phyloP scores from a whole-genome alignment of 2,329 filamentous ascomycete genomes.

The Orbilia brochopaga region DNA sequence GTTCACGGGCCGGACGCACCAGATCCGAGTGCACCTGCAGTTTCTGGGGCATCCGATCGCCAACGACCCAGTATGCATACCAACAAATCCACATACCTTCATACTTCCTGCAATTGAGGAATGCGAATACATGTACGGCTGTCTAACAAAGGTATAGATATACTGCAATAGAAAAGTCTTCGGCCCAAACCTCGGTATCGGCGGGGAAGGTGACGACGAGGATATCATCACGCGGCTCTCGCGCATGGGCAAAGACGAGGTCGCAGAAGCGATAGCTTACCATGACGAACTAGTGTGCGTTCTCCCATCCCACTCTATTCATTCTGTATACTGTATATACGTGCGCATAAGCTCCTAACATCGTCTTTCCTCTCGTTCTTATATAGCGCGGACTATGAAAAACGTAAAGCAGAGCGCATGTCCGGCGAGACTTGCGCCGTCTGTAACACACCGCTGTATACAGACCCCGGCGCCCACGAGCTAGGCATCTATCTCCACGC shows the following conservation, averaged over 20 bases:
- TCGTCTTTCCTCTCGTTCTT: background rate
- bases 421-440: slow-evolving; percentile 80
- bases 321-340: background rate
- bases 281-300: slow-evolving; percentile 83
- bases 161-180: slow-evolving; percentile 95
- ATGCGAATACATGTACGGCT: background rate
- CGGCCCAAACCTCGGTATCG: slow-evolving; percentile 75
- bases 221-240: slow-evolving; percentile 85
- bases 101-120: too few relatives aligned
- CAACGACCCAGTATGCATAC: slow-evolving; percentile 72
- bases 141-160: slow-evolving; percentile 61
- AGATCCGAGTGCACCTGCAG: slow-evolving; percentile 92
- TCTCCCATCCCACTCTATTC: background rate
- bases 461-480: slow-evolving; percentile 87
- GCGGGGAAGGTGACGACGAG: slow-evolving; percentile 66
- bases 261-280: slow-evolving; percentile 87
- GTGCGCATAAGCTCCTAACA: slow-evolving; percentile 6
- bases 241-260: slow-evolving; percentile 91
- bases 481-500: slow-evolving; percentile 88
- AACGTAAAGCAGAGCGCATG: slow-evolving; percentile 89
- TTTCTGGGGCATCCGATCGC: slow-evolving; percentile 93
- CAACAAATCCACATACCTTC: background rate
- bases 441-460: slow-evolving; percentile 88
- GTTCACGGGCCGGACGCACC: slow-evolving; percentile 91
- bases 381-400: slow-evolving; percentile 70